phyloP scores from a whole-genome alignment of 139 green algal genomes.

The Eudorina sp. region DNA sequence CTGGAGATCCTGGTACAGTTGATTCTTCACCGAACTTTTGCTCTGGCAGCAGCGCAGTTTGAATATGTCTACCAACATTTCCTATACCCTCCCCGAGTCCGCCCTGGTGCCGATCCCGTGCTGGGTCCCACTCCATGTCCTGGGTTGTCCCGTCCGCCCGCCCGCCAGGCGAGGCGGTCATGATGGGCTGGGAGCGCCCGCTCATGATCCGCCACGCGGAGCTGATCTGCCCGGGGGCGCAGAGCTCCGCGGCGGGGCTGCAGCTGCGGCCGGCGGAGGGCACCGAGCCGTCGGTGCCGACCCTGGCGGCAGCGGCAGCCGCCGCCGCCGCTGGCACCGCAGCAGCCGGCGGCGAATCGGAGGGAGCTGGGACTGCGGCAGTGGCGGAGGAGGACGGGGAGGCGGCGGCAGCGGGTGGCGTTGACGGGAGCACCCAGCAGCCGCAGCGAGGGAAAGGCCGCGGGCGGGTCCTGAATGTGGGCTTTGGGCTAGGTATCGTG shows the following conservation, averaged over 20 bases:
- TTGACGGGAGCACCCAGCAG: background rate
- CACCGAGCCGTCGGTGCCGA: background rate
- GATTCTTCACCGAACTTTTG: too few species aligned
- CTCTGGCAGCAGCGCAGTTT: too few species aligned
- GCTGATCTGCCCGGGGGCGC: conserved; percentile 65
- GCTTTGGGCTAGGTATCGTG: conserved; percentile 95
- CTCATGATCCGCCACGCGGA: conserved; percentile 95
- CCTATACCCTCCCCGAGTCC: too few species aligned
- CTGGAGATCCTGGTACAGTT: too few species aligned
- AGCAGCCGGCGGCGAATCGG: too few species aligned
- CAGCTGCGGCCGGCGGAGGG: background rate
- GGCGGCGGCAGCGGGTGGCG: background rate
- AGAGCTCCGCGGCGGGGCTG: too few species aligned
- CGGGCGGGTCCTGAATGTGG: conserved; percentile 94
- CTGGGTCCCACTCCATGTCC: too few species aligned
- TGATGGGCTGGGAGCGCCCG: conserved; percentile 97
- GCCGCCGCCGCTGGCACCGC: too few species aligned
- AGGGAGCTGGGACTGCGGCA: too few species aligned
- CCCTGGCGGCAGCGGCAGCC: background rate
- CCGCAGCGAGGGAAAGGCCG: conserved; percentile 7
- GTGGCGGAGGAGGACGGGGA: background rate
- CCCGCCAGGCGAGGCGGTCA: conserved; percentile 88
- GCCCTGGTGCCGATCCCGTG: too few species aligned
- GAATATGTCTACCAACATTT: too few species aligned
- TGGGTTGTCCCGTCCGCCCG: background rate